Evolutionary conservation across 345 rosid genomes (phyloP).

Genomic region (Mangifera indica): DNA sequence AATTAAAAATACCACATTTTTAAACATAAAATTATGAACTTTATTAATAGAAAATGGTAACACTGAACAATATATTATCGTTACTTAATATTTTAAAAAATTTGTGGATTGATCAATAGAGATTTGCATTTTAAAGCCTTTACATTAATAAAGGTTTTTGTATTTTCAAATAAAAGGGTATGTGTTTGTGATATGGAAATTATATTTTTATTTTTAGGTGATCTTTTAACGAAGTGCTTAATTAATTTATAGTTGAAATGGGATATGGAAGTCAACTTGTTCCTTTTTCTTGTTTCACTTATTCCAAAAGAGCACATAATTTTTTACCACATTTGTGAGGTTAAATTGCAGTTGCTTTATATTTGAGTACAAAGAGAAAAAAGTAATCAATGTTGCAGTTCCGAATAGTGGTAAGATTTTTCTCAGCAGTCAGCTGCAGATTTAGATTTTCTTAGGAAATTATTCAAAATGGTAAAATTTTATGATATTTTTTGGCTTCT

Average conservation of each 20-base stretch:
- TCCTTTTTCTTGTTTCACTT: constrained; percentile 29
- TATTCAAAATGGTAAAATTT: constrained; percentile 22
- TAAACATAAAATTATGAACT: no score
- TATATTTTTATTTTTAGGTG: neutral
- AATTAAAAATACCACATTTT: no score
- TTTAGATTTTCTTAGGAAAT: constrained; percentile 17
- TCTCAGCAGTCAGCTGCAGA: neutral
- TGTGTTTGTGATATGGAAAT: no score
- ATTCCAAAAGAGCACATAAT: constrained; percentile 23
- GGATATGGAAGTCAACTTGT: neutral
- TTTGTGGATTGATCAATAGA: no score
- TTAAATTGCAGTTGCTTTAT: constrained; percentile 15
- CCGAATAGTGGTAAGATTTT: neutral
- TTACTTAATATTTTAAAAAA: no score
- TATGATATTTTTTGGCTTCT: constrained; percentile 1
- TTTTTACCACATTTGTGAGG: constrained; percentile 16
- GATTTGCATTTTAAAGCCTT: no score
- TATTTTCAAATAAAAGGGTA: no score
- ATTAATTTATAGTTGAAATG: neutral
- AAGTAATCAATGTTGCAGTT: constrained; percentile 9
- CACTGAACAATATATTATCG: no score
- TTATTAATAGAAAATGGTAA: no score
- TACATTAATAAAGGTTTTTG: no score
- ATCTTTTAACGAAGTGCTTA: no score
- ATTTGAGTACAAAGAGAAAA: constrained; percentile 13